Conservation (phyloP, 495 filamentous ascomycete species). For the Diplogelasinospora grovesii region DNA sequence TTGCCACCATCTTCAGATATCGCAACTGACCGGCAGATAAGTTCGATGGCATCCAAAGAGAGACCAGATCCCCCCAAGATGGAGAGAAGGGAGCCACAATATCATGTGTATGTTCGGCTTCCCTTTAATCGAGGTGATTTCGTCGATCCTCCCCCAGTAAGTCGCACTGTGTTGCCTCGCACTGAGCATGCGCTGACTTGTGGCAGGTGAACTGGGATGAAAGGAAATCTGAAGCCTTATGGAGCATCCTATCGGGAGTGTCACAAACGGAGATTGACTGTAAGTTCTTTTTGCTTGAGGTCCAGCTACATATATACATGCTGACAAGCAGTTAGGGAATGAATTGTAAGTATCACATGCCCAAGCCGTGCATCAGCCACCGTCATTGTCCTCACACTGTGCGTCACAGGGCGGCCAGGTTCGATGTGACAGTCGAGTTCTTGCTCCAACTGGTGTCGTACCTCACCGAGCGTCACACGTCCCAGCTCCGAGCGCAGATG, state of each 20-base stretch:
- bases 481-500: slow-evolving; percentile 86
- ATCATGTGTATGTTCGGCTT: slow-evolving; percentile 77
- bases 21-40: background rate
- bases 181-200: slow-evolving; percentile 6
- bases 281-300: too few relatives aligned
- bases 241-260: slow-evolving; percentile 77
- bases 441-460: slow-evolving; percentile 90
- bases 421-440: slow-evolving; percentile 73
- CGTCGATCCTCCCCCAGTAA: slow-evolving; percentile 79
- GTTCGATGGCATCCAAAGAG: slow-evolving; percentile 14
- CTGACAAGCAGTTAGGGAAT: slow-evolving; percentile 59
- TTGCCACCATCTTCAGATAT: too few relatives aligned
- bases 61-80: slow-evolving; percentile 10
- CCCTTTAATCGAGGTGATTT: slow-evolving; percentile 85
- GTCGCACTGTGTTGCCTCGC: slow-evolving; percentile 19
- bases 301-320: too few relatives aligned
- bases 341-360: slow-evolving; percentile 52
- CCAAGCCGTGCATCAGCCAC: background rate
- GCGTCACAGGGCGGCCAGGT: slow-evolving; percentile 34
- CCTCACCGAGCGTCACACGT: slow-evolving; percentile 86
- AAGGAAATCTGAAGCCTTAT: slow-evolving; percentile 78
- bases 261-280: slow-evolving; percentile 70
- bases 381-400: slow-evolving; percentile 18
- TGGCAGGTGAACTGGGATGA: slow-evolving; percentile 53
- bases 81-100: slow-evolving; percentile 35